phyloP scores from a whole-genome alignment of 352 stramenopile genomes.

The Pythium coloratum region DNA sequence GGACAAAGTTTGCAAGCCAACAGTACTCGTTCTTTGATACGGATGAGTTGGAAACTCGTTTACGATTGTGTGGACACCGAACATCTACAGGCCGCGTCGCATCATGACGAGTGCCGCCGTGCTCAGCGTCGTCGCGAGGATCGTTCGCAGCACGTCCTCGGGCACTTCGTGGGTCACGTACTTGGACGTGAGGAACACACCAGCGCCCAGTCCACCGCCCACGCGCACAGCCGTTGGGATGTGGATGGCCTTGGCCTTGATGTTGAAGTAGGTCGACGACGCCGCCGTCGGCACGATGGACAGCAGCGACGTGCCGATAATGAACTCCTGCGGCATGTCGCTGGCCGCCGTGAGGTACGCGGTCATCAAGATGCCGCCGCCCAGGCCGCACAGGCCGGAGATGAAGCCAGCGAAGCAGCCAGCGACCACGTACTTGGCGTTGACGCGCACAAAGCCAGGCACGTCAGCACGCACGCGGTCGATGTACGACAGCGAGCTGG shows the following conservation, averaged over 20 bases:
- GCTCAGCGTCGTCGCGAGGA: conserved; percentile 71
- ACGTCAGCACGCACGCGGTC: conserved; percentile 44
- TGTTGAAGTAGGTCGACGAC: conserved; percentile 81
- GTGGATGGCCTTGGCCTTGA: conserved; percentile 78
- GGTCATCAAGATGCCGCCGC: conserved; percentile 85
- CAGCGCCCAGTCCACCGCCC: conserved; percentile 57
- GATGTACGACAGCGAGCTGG: conserved; percentile 35
- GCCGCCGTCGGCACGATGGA: conserved; percentile 79
- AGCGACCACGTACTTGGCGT: conserved; percentile 77
- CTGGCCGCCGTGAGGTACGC: conserved; percentile 83
- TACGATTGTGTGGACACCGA: too few relatives aligned
- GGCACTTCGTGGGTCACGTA: conserved; percentile 80
- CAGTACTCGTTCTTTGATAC: too few relatives aligned
- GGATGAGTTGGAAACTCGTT: too few relatives aligned
- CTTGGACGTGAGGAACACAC: conserved; percentile 81
- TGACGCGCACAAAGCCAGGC: conserved; percentile 47
- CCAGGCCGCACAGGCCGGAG: conserved; percentile 78
- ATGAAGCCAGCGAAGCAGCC: conserved; percentile 79
- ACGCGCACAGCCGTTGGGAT: conserved; percentile 67
- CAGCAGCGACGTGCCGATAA: conserved; percentile 84
- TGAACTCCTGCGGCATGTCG: conserved; percentile 82
- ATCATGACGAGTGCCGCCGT: conserved; percentile 81
- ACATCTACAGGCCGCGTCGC: conserved; percentile 55
- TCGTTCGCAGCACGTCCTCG: conserved; percentile 68
- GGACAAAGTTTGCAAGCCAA: too few relatives aligned